These are phyloP conservation scores for Lepiota venenata DNA, from an alignment of 768 basidiomycete species.

Conservation along the genomic window DNA sequence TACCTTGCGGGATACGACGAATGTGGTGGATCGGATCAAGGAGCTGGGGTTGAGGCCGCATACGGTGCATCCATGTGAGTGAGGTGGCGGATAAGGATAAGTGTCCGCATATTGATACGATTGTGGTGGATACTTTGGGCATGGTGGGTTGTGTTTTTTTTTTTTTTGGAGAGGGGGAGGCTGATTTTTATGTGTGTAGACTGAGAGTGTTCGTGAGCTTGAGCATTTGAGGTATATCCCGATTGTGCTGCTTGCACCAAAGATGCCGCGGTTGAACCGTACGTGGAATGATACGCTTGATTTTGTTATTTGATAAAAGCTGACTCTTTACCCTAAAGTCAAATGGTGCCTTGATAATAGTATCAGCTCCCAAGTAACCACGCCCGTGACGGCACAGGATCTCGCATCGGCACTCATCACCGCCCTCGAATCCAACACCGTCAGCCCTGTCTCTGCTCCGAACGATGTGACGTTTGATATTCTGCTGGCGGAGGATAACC, in stretches of 20 bases:
- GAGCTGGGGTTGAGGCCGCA: slow-evolving; percentile 79
- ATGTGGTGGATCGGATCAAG: slow-evolving; percentile 71
- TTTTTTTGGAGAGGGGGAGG: slow-evolving; percentile 1
- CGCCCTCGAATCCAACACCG: slow-evolving; percentile 92
- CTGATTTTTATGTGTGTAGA: slow-evolving; percentile 41
- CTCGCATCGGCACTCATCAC: slow-evolving; percentile 90
- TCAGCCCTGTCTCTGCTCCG: slow-evolving; percentile 80
- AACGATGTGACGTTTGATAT: slow-evolving; percentile 90
- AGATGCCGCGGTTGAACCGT: slow-evolving; percentile 74
- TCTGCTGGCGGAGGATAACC: slow-evolving; percentile 93
- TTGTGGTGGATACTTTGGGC: slow-evolving; percentile 86
- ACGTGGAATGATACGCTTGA: slow-evolving; percentile 26
- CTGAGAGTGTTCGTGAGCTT: slow-evolving; percentile 84
- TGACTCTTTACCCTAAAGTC: slow-evolving; percentile 41
- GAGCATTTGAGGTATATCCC: slow-evolving; percentile 97
- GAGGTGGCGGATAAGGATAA: slow-evolving; percentile 80
- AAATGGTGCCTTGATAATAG: slow-evolving; percentile 98
- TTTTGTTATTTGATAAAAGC: background rate
- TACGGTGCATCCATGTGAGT: slow-evolving; percentile 71
- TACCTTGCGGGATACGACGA: slow-evolving; percentile 70
- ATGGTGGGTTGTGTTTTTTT: slow-evolving; percentile 54
- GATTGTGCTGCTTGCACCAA: slow-evolving; percentile 84
- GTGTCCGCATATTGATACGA: slow-evolving; percentile 89
- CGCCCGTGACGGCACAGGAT: slow-evolving; percentile 85
- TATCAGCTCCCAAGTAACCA: slow-evolving; percentile 92